A percentile compares a stretch with the other conserved stretches of the same genome.
phyloP scores from a whole-genome alignment of 495 filamentous ascomycete genomes.

The Aspergillus panamensis region DNA sequence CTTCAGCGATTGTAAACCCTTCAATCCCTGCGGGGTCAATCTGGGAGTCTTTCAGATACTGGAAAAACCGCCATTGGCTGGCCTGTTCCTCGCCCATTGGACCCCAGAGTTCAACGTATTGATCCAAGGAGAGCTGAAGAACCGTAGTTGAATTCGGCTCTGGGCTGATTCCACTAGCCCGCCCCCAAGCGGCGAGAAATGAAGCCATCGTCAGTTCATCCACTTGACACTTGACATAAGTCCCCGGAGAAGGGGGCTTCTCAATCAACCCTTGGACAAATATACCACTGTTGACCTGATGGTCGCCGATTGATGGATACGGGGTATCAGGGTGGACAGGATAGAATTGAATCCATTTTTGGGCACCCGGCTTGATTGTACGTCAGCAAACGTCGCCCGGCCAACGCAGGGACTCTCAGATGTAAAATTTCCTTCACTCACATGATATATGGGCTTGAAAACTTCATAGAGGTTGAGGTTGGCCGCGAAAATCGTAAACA shows the following conservation, averaged over 20 bases:
- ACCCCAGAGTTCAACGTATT: neutral
- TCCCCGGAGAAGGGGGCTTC: neutral
- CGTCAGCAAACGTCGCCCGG: too few relatives aligned
- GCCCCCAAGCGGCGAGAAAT: neutral
- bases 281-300: neutral
- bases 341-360: neutral
- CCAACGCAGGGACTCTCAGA: too few relatives aligned
- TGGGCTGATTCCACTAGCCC: neutral
- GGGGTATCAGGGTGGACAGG: neutral
- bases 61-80: neutral
- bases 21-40: too few relatives aligned
- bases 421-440: too few relatives aligned
- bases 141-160: neutral
- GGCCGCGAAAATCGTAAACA: neutral
- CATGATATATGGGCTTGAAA: neutral
- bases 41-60: too few relatives aligned
- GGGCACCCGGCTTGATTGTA: neutral
- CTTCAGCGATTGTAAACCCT: too few relatives aligned
- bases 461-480: neutral
- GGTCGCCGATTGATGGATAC: neutral
- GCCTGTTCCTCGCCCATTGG: slow-evolving; percentile 1
- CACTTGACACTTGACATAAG: neutral
- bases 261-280: neutral
- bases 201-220: neutral
- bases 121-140: neutral